phyloP scores from a whole-genome alignment of 371 early-diverging fungal species.

The Syncephalastrum sp. region DNA sequence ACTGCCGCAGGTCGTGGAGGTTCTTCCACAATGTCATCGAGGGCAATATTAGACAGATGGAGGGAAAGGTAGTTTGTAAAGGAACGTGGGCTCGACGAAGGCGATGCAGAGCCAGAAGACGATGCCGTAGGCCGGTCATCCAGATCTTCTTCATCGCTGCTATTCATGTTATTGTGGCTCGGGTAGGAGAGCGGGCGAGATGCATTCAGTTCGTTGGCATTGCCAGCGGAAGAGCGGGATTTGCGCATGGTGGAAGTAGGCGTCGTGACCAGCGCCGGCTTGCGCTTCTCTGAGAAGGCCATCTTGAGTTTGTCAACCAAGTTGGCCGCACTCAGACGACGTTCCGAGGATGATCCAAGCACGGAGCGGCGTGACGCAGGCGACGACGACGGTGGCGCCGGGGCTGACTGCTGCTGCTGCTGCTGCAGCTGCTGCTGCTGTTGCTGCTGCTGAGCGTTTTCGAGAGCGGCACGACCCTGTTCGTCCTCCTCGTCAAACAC shows the following conservation, averaged over 20 bases:
- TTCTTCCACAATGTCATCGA: too few relatives aligned
- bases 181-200: background rate
- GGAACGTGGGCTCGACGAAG: conserved; percentile 11
- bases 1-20: too few relatives aligned
- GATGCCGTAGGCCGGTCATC: conserved; percentile 9
- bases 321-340: conserved; percentile 20
- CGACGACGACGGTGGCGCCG: background rate
- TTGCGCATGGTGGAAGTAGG: background rate
- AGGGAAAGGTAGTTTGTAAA: too few relatives aligned
- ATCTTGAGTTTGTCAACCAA: conserved; percentile 40
- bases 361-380: conserved; percentile 1
- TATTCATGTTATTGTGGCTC: conserved; percentile 6
- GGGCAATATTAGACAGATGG: too few relatives aligned
- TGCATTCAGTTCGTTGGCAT: background rate
- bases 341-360: conserved; percentile 9
- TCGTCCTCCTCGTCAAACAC: conserved; percentile 10
- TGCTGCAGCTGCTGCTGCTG: background rate
- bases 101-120: conserved; percentile 12
- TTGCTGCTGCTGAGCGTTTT: background rate
- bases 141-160: conserved; percentile 12
- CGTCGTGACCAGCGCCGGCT: background rate
- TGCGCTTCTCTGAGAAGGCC: conserved; percentile 31
- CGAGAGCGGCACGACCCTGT: background rate
- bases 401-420: background rate
- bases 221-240: too few relatives aligned